Conservation (phyloP, 225 moss, liverwort and hornwort genomes). For the Anthoceros angustus region DNA sequence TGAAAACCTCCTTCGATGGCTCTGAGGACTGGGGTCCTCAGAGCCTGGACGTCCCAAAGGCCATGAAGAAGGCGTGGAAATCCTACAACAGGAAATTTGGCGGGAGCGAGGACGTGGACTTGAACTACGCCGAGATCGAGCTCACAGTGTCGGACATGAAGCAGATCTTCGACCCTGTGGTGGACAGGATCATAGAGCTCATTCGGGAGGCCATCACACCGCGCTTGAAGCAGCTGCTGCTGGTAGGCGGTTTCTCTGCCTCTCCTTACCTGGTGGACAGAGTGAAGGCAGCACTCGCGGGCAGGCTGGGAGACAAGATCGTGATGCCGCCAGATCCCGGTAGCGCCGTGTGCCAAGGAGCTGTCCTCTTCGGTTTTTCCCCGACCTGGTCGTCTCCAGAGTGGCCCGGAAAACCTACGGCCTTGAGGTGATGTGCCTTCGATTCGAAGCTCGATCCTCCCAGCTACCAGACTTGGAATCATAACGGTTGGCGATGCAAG, state of each 20-base stretch:
- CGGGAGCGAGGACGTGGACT: background rate
- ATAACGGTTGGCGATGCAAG: background rate
- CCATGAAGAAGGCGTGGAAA: no score
- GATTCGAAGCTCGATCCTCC: background rate
- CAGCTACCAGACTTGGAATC: no score
- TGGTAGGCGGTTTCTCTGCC: conserved; percentile 2
- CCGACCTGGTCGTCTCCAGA: background rate
- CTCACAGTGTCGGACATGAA: conserved; percentile 12
- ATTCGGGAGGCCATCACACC: background rate
- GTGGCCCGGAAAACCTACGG: background rate
- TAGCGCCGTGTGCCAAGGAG: background rate
- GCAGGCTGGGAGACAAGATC: background rate
- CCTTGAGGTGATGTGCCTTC: background rate
- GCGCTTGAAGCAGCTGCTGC: background rate
- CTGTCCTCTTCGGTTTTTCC: background rate
- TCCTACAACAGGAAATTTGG: no score
- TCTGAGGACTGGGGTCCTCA: background rate
- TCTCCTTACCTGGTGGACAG: background rate
- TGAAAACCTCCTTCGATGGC: background rate
- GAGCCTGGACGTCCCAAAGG: no score
- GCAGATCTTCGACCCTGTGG: conserved; percentile 12
- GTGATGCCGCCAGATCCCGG: background rate
- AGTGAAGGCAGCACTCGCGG: background rate
- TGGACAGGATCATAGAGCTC: conserved; percentile 6
- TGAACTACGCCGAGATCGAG: conserved; percentile 10